Conservation (phyloP, 345 rosid genomes). For the Lumnitzera littorea region DNA sequence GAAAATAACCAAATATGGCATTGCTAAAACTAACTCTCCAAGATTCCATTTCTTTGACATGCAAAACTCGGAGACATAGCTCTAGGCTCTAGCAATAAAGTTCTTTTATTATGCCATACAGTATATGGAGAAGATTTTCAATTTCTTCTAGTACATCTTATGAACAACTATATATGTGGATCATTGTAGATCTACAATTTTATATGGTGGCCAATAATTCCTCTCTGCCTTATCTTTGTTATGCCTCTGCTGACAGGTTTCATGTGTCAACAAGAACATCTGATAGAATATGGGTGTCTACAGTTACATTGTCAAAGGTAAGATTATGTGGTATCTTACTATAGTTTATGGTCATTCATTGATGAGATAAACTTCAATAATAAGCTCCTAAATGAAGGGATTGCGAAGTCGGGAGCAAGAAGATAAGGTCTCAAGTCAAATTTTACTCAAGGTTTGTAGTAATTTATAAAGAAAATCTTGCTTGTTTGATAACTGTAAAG, state of each 20-base stretch:
- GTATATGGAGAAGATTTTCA: no score
- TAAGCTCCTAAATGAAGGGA: slow-evolving; percentile 32
- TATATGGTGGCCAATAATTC: neutral
- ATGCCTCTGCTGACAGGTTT: slow-evolving; percentile 33
- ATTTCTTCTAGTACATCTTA: no score
- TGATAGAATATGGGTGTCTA: slow-evolving; percentile 42
- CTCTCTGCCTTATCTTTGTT: neutral
- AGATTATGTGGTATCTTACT: neutral
- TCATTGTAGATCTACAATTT: neutral
- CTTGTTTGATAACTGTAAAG: neutral
- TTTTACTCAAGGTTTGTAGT: slow-evolving; percentile 57
- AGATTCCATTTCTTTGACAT: no score
- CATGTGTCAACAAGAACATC: slow-evolving; percentile 72
- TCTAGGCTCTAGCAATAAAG: no score
- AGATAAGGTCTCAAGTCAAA: slow-evolving; percentile 67
- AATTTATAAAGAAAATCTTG: neutral
- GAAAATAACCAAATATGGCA: no score
- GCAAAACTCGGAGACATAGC: no score
- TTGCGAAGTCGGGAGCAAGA: slow-evolving; percentile 69
- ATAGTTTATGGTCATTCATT: slow-evolving; percentile 2
- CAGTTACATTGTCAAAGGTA: slow-evolving; percentile 73
- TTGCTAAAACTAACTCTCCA: no score
- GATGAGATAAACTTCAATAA: neutral
- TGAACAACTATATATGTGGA: no score
- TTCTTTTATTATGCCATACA: no score